A percentile compares a stretch with the other conserved stretches of the same genome.
Evolutionary conservation across 176 grass and related monocot species (phyloP).

Genomic region (Aechmea fasciata): DNA sequence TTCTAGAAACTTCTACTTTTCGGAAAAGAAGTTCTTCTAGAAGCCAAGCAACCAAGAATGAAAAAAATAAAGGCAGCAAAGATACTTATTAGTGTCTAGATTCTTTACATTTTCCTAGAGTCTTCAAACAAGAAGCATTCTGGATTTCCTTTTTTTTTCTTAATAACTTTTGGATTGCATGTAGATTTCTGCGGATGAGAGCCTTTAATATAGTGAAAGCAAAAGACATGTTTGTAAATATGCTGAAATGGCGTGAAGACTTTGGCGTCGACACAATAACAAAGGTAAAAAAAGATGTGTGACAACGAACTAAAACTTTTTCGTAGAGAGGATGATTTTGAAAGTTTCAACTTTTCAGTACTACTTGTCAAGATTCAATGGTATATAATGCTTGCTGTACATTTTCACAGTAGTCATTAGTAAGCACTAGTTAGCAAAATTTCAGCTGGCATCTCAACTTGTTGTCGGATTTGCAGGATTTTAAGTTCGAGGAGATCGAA

Average conservation of each 20-base stretch:
- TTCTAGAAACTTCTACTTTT: no score
- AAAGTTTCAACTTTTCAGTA: no score
- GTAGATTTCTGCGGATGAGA: constrained; percentile 87
- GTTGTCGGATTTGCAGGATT: constrained; percentile 38
- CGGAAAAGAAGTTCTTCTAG: no score
- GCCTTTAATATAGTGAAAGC: constrained; percentile 56
- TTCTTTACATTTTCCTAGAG: not conserved
- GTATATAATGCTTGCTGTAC: no score
- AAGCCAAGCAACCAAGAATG: no score
- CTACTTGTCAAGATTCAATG: no score
- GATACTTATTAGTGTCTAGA: not conserved
- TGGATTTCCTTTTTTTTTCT: not conserved
- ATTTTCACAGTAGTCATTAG: not conserved
- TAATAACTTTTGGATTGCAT: not conserved
- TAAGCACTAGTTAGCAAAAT: constrained; percentile 8
- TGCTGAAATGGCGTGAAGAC: constrained; percentile 94
- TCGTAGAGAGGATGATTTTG: no score
- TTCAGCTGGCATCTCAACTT: not conserved
- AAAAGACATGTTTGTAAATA: constrained; percentile 85
- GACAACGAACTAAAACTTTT: not conserved
- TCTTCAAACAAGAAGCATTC: constrained; percentile 6
- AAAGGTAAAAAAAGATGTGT: constrained; percentile 24
- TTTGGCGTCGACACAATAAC: constrained; percentile 57
- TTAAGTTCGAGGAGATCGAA: constrained; percentile 76
- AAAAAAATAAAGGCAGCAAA: not conserved